Conservation (phyloP, 768 basidiomycete species). For the Lentinus brumalis region DNA sequence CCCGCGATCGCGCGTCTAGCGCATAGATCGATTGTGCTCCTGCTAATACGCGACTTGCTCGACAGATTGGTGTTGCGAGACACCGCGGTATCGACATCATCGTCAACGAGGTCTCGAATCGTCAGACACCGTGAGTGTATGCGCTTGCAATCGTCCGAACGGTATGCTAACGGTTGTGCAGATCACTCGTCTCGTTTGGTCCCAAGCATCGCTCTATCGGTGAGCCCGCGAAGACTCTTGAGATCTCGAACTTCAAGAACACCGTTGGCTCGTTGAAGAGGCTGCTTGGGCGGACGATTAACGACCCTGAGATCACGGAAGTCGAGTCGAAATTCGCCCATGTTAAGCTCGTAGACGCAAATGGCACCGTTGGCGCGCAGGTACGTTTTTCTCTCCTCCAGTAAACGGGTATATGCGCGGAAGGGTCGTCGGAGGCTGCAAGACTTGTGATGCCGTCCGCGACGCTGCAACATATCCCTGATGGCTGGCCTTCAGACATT, state of each 20-base stretch:
- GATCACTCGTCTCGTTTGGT: conserved; percentile 94
- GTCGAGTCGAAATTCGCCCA: conserved; percentile 92
- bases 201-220: conserved; percentile 89
- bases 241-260: conserved; percentile 98
- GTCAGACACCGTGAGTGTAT: conserved; percentile 86
- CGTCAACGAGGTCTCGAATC: conserved; percentile 96
- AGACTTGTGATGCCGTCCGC: background rate
- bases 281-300: conserved; percentile 77
- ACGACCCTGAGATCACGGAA: conserved; percentile 80
- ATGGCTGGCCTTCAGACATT: no score
- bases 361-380: conserved; percentile 83
- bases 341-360: conserved; percentile 81
- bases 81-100: conserved; percentile 99
- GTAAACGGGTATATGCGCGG: background rate
- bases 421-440: background rate
- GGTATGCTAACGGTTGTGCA: conserved; percentile 33
- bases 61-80: conserved; percentile 91
- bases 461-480: background rate
- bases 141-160: background rate
- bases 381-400: conserved; percentile 45
- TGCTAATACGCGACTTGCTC: conserved; percentile 10
- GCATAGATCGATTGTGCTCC: conserved; percentile 6
- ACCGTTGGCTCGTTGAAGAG: conserved; percentile 93
- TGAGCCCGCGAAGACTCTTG: conserved; percentile 95
- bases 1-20: conserved; percentile 4